A percentile compares a stretch with the other conserved stretches of the same genome.
Conservation (phyloP, 2,329 filamentous ascomycete species). For the Penicillium sp. region DNA sequence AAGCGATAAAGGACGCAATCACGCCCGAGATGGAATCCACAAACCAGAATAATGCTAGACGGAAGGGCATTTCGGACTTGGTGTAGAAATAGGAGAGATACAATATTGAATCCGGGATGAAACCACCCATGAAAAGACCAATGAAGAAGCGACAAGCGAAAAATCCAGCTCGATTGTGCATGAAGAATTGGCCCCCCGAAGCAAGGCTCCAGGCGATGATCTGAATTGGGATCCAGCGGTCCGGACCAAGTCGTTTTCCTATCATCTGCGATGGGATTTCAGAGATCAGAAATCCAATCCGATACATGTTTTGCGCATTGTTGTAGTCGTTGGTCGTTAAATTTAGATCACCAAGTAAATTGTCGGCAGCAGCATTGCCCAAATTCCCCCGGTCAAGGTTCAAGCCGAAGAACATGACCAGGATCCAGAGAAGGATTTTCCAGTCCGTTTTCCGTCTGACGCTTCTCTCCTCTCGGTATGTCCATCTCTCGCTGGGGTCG, state of each 20-base stretch:
- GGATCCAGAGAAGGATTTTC: constrained; percentile 42
- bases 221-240: constrained; percentile 35
- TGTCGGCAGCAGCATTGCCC: constrained; percentile 31
- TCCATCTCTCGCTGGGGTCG: constrained; percentile 36
- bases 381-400: constrained; percentile 35
- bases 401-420: constrained; percentile 51
- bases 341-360: constrained; percentile 29
- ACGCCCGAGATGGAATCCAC: constrained; percentile 37
- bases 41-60: constrained; percentile 45
- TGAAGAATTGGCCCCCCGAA: constrained; percentile 31
- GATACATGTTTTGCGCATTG: constrained; percentile 35
- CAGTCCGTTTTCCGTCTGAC: constrained; percentile 36
- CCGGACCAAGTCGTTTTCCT: constrained; percentile 33
- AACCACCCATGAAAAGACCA: constrained; percentile 56
- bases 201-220: constrained; percentile 35
- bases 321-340: constrained; percentile 39
- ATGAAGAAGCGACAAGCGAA: constrained; percentile 50
- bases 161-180: constrained; percentile 34
- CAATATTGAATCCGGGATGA: constrained; percentile 51
- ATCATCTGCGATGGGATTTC: constrained; percentile 39
- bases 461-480: constrained; percentile 28
- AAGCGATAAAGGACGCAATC: constrained; percentile 39
- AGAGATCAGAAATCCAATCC: constrained; percentile 33
- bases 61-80: constrained; percentile 37
- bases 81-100: constrained; percentile 48